Conservation (phyloP, 2,329 filamentous ascomycete species). For the Didymellaceae sp. region DNA sequence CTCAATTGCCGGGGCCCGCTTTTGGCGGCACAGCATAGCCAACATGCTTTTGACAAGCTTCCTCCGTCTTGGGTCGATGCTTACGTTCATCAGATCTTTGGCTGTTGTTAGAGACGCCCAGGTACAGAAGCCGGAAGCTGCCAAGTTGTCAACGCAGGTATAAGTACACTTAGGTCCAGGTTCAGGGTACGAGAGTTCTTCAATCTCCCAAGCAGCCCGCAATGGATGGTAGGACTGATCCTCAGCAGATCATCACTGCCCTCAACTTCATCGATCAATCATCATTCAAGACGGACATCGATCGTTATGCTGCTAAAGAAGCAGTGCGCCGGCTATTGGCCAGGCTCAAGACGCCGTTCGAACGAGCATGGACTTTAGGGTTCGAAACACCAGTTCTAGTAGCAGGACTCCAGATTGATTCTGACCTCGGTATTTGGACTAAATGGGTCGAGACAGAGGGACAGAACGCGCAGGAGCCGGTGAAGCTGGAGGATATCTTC, state of each 20-base stretch:
- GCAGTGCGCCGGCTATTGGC: constrained; percentile 14
- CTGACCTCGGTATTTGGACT: constrained; percentile 10
- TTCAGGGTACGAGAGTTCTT: no score
- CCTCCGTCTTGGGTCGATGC: no score
- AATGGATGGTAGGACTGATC: background rate
- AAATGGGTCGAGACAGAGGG: constrained; percentile 10
- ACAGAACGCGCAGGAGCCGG: background rate
- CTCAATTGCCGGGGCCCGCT: no score
- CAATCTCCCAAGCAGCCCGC: no score
- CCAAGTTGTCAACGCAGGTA: no score
- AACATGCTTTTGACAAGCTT: no score
- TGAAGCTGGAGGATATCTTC: background rate
- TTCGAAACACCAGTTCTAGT: constrained; percentile 14
- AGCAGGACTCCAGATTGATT: constrained; percentile 7
- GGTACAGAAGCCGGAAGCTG: no score
- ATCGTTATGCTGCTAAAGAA: constrained; percentile 16
- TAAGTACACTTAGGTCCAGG: no score
- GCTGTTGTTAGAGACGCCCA: no score
- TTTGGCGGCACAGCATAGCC: no score
- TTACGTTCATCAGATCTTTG: no score
- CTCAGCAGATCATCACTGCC: background rate
- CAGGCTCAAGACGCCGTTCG: constrained; percentile 14
- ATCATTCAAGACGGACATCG: constrained; percentile 4
- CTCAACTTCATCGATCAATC: constrained; percentile 3
- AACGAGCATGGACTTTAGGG: constrained; percentile 6